Evolutionary conservation across 2,329 filamentous ascomycete species (phyloP).

Genomic region (Microdochium bolleyi): DNA sequence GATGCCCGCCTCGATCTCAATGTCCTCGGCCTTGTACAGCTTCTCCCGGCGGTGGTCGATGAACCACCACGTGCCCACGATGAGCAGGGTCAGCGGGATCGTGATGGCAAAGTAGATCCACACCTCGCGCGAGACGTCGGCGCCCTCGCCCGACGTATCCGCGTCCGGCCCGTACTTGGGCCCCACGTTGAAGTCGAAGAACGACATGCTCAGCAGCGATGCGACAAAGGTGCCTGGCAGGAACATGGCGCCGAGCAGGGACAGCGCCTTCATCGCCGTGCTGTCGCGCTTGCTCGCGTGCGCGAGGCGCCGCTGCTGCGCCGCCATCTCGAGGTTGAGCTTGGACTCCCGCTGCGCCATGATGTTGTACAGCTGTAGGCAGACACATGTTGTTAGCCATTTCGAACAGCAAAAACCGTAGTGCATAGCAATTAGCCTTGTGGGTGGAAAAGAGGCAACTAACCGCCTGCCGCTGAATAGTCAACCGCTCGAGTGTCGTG

Average conservation of each 20-base stretch:
- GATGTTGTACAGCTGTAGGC: constrained; percentile 51
- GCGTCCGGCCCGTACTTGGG: constrained; percentile 3
- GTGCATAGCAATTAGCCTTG: too few relatives aligned
- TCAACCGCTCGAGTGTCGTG: constrained; percentile 51
- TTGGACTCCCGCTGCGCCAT: constrained; percentile 58
- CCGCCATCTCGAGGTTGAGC: constrained; percentile 55
- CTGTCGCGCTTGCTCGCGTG: constrained; percentile 54
- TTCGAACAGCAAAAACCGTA: background rate
- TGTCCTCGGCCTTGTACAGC: constrained; percentile 39
- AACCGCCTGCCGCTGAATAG: constrained; percentile 54
- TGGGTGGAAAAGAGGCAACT: constrained; percentile 13
- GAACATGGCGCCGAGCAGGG: constrained; percentile 55
- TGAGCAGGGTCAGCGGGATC: constrained; percentile 45
- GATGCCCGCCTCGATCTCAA: constrained; percentile 45
- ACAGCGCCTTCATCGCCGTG: constrained; percentile 58
- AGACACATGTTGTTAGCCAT: constrained; percentile 3
- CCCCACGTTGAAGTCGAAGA: constrained; percentile 50
- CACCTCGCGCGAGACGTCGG: constrained; percentile 40
- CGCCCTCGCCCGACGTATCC: constrained; percentile 19
- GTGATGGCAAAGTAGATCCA: constrained; percentile 60
- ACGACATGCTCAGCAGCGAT: constrained; percentile 59
- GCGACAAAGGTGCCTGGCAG: constrained; percentile 55
- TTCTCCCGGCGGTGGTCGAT: constrained; percentile 43
- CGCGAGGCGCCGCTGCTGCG: constrained; percentile 50
- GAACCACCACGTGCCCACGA: constrained; percentile 47